Evolutionary conservation across 495 filamentous ascomycete species (phyloP).

Genomic region (Amphirosellinia nigrospora): DNA sequence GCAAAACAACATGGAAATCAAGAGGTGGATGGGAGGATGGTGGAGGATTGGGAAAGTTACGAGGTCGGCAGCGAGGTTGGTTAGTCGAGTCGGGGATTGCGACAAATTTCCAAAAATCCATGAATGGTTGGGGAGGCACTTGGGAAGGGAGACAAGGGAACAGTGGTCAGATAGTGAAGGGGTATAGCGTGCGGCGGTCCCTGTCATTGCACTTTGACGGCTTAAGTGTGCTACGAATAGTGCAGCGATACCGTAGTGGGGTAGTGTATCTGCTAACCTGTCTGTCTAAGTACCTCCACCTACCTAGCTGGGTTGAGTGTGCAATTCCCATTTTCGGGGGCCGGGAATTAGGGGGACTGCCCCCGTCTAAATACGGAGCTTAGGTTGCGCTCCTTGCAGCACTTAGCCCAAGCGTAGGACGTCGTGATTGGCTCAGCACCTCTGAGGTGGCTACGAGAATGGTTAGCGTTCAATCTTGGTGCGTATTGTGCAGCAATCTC

Average conservation of each 20-base stretch:
- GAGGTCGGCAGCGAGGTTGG: slow-evolving; percentile 28
- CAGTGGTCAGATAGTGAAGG: slow-evolving; percentile 9
- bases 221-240: background rate
- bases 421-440: background rate
- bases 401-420: background rate
- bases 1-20: slow-evolving; percentile 20
- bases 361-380: slow-evolving; percentile 23
- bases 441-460: background rate
- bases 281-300: background rate
- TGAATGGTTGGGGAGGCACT: slow-evolving; percentile 13
- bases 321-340: slow-evolving; percentile 9
- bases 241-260: background rate
- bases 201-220: background rate
- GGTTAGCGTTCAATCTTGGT: slow-evolving; percentile 6
- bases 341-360: slow-evolving; percentile 21
- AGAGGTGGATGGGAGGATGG: slow-evolving; percentile 16
- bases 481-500: background rate
- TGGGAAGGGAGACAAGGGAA: background rate
- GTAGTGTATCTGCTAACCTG: background rate
- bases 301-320: slow-evolving; percentile 12
- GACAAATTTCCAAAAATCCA: slow-evolving; percentile 28
- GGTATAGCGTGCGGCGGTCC: slow-evolving; percentile 1
- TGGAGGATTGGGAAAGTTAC: slow-evolving; percentile 23
- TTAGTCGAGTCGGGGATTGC: slow-evolving; percentile 25
- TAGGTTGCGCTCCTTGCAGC: slow-evolving; percentile 15